Evolutionary conservation across 2,329 filamentous ascomycete species (phyloP).

Genomic region (Albifimbria verrucaria): DNA sequence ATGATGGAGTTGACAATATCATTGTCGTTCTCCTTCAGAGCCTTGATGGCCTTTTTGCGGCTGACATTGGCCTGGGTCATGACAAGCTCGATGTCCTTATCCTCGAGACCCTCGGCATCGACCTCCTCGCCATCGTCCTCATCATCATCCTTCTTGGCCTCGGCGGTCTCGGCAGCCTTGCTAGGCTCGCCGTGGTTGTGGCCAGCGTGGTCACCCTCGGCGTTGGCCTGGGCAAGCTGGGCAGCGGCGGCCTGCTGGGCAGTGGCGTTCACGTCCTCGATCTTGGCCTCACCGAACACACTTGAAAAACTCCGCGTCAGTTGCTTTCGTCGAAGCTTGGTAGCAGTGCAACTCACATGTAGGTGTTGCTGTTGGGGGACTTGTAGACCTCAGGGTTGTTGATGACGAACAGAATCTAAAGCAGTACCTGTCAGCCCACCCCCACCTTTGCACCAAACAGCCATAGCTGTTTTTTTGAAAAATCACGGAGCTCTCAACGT

Average conservation of each 20-base stretch:
- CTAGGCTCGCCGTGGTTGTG: constrained; percentile 69
- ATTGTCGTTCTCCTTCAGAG: constrained; percentile 98
- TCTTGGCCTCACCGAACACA: constrained; percentile 99
- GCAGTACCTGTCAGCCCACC: constrained; percentile 18
- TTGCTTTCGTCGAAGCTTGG: no score
- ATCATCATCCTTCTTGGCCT: constrained; percentile 67
- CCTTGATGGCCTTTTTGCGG: constrained; percentile 98
- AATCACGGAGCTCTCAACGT: constrained; percentile 44
- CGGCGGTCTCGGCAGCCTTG: constrained; percentile 59
- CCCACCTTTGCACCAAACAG: background rate
- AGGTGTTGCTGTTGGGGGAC: constrained; percentile 98
- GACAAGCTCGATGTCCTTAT: constrained; percentile 99
- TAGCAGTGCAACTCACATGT: constrained; percentile 88
- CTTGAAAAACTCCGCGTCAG: constrained; percentile 41
- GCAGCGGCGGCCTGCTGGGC: constrained; percentile 94
- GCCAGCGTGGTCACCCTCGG: constrained; percentile 64
- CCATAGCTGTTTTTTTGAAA: background rate
- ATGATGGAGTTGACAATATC: constrained; percentile 99
- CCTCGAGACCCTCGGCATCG: constrained; percentile 89
- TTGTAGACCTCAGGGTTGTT: constrained; percentile 99
- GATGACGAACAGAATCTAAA: constrained; percentile 99
- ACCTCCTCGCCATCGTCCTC: constrained; percentile 96
- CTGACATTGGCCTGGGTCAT: constrained; percentile 97
- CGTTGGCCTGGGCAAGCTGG: constrained; percentile 76
- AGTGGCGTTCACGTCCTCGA: constrained; percentile 98